phyloP scores from a whole-genome alignment of 768 basidiomycete genomes.

The Gloeophyllum trabeum region DNA sequence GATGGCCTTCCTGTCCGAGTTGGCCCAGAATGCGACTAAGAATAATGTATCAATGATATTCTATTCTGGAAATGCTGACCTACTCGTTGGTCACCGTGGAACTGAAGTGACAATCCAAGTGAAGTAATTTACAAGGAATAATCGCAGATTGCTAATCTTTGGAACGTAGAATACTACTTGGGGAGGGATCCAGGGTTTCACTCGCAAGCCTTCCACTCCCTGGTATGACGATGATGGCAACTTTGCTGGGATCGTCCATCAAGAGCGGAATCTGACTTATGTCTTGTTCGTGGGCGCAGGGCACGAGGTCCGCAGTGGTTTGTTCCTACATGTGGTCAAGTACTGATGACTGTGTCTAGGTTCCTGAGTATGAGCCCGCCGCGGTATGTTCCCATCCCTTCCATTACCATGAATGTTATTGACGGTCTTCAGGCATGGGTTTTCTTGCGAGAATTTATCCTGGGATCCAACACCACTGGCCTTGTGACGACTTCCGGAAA shows the following conservation, averaged over 20 bases:
- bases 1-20: constrained; percentile 40
- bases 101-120: constrained; percentile 27
- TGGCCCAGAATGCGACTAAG: constrained; percentile 53
- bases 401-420: constrained; percentile 14
- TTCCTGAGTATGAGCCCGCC: constrained; percentile 23
- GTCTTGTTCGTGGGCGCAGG: constrained; percentile 25
- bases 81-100: constrained; percentile 49
- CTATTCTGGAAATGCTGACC: constrained; percentile 62
- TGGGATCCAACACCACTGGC: constrained; percentile 52
- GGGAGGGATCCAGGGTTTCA: constrained; percentile 67
- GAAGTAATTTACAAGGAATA: background rate
- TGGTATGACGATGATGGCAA: constrained; percentile 51
- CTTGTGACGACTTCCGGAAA: constrained; percentile 27
- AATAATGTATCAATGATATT: constrained; percentile 42
- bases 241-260: constrained; percentile 63
- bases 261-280: constrained; percentile 54
- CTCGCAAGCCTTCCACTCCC: constrained; percentile 52
- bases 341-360: too few relatives aligned
- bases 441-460: constrained; percentile 57
- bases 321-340: too few relatives aligned
- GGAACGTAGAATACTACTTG: constrained; percentile 59
- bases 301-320: too few relatives aligned
- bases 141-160: background rate
- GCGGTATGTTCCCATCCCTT: constrained; percentile 39
- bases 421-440: constrained; percentile 36